These are phyloP conservation scores for Cutaneotrichosporon sp. DNA, from an alignment of 1,284 basidiomycete genomes.

Conservation along the genomic window DNA sequence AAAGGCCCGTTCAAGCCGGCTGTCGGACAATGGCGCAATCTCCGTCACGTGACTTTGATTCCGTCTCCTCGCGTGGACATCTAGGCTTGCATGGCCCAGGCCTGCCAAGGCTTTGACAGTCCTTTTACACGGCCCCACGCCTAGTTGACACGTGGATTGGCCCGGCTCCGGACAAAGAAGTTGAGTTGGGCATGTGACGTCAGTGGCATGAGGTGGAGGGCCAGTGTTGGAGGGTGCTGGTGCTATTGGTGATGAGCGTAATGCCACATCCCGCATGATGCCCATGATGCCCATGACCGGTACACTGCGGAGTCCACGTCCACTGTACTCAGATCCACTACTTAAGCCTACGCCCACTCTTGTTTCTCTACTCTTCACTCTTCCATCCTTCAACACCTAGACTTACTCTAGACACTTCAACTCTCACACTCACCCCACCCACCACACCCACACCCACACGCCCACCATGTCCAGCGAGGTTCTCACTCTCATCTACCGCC, in stretches of 20 bases:
- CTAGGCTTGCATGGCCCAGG: too few relatives aligned
- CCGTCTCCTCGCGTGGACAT: background rate
- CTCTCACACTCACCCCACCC: constrained; percentile 2
- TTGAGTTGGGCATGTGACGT: too few relatives aligned
- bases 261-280: too few relatives aligned
- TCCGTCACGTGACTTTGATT: background rate
- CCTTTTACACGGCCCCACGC: too few relatives aligned
- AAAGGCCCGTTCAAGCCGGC: background rate
- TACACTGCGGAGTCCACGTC: background rate
- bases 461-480: constrained; percentile 22
- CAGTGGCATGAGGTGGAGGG: too few relatives aligned
- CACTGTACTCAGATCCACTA: background rate
- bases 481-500: constrained; percentile 40
- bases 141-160: too few relatives aligned
- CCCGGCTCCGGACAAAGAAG: too few relatives aligned
- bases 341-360: background rate
- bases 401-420: background rate
- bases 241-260: too few relatives aligned
- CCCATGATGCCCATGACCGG: too few relatives aligned
- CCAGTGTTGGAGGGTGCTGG: too few relatives aligned
- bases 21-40: background rate
- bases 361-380: background rate
- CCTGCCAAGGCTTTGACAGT: too few relatives aligned
- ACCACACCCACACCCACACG: constrained; percentile 2
- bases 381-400: background rate